Percentiles rank a stretch among this genome's conserved stretches.
Evolutionary conservation across 768 basidiomycete genomes (phyloP).

Genomic region (Suillus brevipes): DNA sequence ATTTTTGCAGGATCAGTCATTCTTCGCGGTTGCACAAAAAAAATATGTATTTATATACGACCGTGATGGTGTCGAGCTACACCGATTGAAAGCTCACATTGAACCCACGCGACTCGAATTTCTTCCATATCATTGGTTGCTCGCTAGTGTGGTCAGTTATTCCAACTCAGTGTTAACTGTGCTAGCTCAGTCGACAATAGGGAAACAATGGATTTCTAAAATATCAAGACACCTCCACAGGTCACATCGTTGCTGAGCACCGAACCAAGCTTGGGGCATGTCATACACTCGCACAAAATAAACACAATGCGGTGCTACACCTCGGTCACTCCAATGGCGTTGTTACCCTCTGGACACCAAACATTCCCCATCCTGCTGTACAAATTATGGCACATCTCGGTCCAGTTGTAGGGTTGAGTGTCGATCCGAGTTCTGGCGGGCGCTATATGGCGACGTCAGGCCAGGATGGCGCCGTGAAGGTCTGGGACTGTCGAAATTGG

Average conservation of each 20-base stretch:
- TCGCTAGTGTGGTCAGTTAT: constrained; percentile 73
- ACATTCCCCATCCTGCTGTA: constrained; percentile 87
- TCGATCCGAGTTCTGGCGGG: constrained; percentile 85
- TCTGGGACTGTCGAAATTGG: constrained; percentile 99
- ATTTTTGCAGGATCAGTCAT: constrained; percentile 90
- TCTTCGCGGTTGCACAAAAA: constrained; percentile 94
- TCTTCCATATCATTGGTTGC: constrained; percentile 93
- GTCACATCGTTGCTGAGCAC: constrained; percentile 81
- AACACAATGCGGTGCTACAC: constrained; percentile 91
- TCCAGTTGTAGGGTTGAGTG: constrained; percentile 74
- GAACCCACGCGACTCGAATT: constrained; percentile 91
- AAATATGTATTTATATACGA: constrained; percentile 97
- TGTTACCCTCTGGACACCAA: constrained; percentile 97
- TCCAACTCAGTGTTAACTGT: background rate
- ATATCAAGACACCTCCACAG: constrained; percentile 97
- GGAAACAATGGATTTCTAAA: constrained; percentile 90
- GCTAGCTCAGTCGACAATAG: constrained; percentile 33
- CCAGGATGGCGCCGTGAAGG: constrained; percentile 83
- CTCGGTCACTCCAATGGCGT: constrained; percentile 94
- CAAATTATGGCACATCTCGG: constrained; percentile 90
- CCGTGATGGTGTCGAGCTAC: constrained; percentile 88
- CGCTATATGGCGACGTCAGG: constrained; percentile 91
- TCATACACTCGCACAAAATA: constrained; percentile 84
- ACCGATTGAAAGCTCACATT: constrained; percentile 78
- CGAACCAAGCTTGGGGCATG: constrained; percentile 89